Evolutionary conservation across 2,329 filamentous ascomycete species (phyloP), one percentile per base, ranked within the genome.

Genomic region (Drechslerella coelobrocha): DNA sequence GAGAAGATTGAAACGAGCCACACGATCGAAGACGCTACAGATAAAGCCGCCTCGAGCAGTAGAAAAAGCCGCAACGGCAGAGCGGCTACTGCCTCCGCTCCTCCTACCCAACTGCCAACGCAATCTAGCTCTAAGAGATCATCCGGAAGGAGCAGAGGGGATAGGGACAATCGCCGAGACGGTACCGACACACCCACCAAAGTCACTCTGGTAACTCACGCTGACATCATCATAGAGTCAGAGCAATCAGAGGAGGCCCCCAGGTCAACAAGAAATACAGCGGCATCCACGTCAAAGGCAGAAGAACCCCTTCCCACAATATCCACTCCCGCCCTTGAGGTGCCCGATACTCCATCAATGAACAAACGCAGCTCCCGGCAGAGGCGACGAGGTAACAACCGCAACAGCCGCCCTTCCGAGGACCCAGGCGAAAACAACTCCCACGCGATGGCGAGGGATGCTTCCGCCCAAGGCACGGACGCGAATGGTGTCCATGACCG

Each of bases 21-120:
- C 43, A 91, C 90, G 0, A 91, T 91, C 62, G 90, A 94, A 63
- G 89, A 1, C 82, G 79, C 72, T 78, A 79, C 48, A 80, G 84
- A 37, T 83, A 83, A 78, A 81, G 80, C 76, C 23, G 78, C 79
- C 55, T 79, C 79, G 24, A 78, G 80, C 0, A 89, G 89, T 74
- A 89, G 87, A 75, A 81, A 84, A 39, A 84, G 88, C 59, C 84
- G 81, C 72, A 82, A 82, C 24, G 63, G 63, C n/a, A 54, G 63
- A 57, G 79, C 81, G 51, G 81, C 81, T 68, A 62, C 52, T 48
- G 29, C 34, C n/a, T 52, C 54, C 1, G 56, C 65, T 43, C 47
- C 60, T 23, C 52, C 66, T 48, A 63, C 31, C 54, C 73, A 39
- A 65, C 61, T 29, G 73, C 60, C 52, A 71, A 69, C 59, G 56